A percentile compares a stretch with the other conserved stretches of the same genome.
phyloP scores from a whole-genome alignment of 805 yeast species.

The Kodamaea kaohsiungensis region DNA sequence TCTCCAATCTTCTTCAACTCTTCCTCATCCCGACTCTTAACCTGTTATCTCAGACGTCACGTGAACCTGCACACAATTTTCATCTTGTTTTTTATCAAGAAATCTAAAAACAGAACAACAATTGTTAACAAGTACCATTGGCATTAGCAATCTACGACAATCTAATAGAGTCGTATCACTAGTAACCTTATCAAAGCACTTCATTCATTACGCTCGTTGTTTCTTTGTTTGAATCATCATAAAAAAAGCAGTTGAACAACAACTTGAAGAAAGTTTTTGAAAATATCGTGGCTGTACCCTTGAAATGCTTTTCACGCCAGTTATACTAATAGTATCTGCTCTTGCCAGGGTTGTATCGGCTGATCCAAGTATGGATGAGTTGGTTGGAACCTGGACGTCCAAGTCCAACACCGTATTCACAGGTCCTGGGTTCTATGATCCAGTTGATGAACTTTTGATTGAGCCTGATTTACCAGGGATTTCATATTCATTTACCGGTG shows the following conservation, averaged over 20 bases:
- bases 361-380: slow-evolving; percentile 41
- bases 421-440: slow-evolving; percentile 95
- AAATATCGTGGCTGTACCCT: background rate
- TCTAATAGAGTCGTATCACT: background rate
- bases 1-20: no score
- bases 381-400: slow-evolving; percentile 94
- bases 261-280: background rate
- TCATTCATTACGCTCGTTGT: background rate
- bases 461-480: slow-evolving; percentile 97
- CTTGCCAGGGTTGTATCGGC: slow-evolving; percentile 13
- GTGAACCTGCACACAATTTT: background rate
- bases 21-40: no score
- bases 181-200: background rate
- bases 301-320: background rate
- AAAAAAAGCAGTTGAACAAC: background rate
- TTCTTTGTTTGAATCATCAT: background rate
- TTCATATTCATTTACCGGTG: slow-evolving; percentile 87
- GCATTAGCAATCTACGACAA: background rate
- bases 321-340: background rate
- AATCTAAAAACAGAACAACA: background rate
- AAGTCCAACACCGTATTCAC: slow-evolving; percentile 94
- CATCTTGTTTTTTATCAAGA: background rate
- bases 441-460: slow-evolving; percentile 88
- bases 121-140: background rate
- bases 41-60: no score